These are phyloP conservation scores for Pyrenula massariospora DNA, from an alignment of 495 filamentous ascomycete species.

Conservation along the genomic window DNA sequence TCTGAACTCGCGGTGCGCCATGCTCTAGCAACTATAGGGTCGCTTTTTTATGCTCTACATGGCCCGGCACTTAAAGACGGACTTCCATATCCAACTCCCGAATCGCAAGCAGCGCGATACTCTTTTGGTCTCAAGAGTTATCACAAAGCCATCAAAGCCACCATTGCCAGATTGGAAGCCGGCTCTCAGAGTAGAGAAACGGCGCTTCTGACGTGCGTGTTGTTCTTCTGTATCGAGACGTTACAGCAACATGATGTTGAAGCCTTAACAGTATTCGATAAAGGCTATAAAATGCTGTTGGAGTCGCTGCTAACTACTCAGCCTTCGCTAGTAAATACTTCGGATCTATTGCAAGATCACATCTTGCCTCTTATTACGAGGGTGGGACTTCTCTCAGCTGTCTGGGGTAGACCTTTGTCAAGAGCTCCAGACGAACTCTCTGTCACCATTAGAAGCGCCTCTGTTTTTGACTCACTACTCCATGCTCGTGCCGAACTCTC, in stretches of 20 bases:
- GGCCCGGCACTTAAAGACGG: background rate
- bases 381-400: background rate
- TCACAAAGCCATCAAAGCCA: constrained; percentile 9
- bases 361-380: background rate
- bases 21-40: constrained; percentile 8
- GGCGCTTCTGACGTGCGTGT: background rate
- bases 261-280: background rate
- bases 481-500: background rate
- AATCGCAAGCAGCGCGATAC: background rate
- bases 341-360: background rate
- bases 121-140: constrained; percentile 7
- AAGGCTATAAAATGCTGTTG: background rate
- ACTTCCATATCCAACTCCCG: background rate
- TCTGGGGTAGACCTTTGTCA: background rate
- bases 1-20: constrained; percentile 7
- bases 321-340: background rate
- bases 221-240: constrained; percentile 2
- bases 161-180: background rate
- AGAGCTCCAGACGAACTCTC: background rate
- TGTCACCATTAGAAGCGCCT: background rate
- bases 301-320: background rate
- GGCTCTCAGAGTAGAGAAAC: background rate
- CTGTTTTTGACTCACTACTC: background rate
- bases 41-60: constrained; percentile 1
- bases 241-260: background rate